Evolutionary conservation across 2,329 filamentous ascomycete species (phyloP), one percentile per base, ranked within the genome.

Genomic region (Graphilbum sp.): DNA sequence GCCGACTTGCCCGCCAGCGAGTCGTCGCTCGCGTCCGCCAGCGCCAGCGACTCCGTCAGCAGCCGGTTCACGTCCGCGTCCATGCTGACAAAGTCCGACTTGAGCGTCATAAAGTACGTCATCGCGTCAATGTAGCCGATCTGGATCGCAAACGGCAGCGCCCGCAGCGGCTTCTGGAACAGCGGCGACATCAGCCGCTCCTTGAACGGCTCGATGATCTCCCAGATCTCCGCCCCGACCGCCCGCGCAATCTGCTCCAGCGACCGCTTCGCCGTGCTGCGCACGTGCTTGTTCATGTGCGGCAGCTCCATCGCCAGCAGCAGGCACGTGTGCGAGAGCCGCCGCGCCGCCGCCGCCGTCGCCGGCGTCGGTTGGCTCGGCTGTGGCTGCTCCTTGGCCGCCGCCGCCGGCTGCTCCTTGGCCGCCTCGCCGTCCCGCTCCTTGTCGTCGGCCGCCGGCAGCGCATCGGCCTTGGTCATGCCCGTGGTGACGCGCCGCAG

Each of bases 71-170:
- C 67, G 45, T 87, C 77, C 36, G 96, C 88, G 47, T 95, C 90
- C 54, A 96, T 94, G 8, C 79, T 75, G 20, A 98, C 75, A 50
- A 95, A 88, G 46, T 90, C 81, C 35, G 79, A 76, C 54, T 92
- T 88, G 35, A 98, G 67, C 40, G 79, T 79, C 62, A 99, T 72
- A 52, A 92, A 92, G 57, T 92, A 98, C 0, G 85, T 94, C 52
- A 98, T 86, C 1, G 90, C 90, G 54, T 98, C 92, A 48, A 99
- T 95, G 52, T 93, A 96, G 4, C 90, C 92, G 47, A 98, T 98
- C 60, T 98, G 92, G 3, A 85, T 88, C 5, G 84, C 71, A 52
- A 98, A 98, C 0, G 90, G 90, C 43, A 99, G 63, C 1, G 90
- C 92, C 43, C 90, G 74, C 17, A 99, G 60, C 13, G 90, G 90